Conservation (phyloP, 805 yeast species). For the Yarrowia porcina region DNA sequence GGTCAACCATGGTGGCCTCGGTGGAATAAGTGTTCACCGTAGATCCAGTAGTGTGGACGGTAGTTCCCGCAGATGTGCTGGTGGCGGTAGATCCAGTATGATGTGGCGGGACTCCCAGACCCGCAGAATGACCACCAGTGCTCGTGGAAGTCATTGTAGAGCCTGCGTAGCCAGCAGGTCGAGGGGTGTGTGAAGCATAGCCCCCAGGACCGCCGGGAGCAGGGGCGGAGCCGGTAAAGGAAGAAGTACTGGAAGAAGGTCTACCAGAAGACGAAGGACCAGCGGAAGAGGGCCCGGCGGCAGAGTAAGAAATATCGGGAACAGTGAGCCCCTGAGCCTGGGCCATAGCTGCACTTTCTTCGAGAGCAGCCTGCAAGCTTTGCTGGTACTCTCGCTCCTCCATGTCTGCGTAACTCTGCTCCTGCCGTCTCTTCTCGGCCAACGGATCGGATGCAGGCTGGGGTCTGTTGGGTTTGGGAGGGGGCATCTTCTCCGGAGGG, state of each 20-base stretch:
- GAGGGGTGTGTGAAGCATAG: conserved; percentile 9
- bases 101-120: background rate
- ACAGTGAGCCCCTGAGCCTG: background rate
- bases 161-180: conserved; percentile 10
- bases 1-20: conserved; percentile 12
- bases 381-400: conserved; percentile 22
- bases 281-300: too few species aligned
- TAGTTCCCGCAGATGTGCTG: conserved; percentile 10
- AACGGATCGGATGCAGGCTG: too few species aligned
- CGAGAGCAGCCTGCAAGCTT: conserved; percentile 18
- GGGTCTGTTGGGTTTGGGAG: too few species aligned
- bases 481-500: conserved; percentile 21
- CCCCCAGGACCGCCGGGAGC: conserved; percentile 16
- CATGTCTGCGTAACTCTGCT: conserved; percentile 5
- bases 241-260: conserved; percentile 3
- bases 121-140: background rate
- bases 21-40: conserved; percentile 2
- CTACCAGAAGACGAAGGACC: background rate
- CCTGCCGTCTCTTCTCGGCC: conserved; percentile 16
- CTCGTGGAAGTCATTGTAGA: background rate
- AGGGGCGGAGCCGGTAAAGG: conserved; percentile 4
- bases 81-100: conserved; percentile 10
- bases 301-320: background rate
- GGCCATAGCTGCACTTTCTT: conserved; percentile 1
- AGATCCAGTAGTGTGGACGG: conserved; percentile 3